A percentile compares a stretch with the other conserved stretches of the same genome.
phyloP scores from a whole-genome alignment of 768 basidiomycete species.

The Punctularia strigosozonata region DNA sequence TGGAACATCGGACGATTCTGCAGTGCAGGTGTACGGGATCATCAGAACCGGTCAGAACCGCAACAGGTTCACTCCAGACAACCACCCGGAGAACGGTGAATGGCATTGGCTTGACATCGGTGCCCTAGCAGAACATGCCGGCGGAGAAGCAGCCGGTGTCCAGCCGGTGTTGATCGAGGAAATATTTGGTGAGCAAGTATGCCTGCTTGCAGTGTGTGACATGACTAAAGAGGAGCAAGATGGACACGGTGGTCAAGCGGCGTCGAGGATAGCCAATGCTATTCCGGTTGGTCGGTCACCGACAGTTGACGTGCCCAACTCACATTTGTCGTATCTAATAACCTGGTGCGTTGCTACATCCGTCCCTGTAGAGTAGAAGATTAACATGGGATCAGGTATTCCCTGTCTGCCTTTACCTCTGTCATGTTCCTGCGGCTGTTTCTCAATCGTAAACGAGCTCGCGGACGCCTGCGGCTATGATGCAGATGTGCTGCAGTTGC shows the following conservation, averaged over 20 bases:
- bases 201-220: background rate
- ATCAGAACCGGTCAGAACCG: slow-evolving; percentile 64
- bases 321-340: slow-evolving; percentile 88
- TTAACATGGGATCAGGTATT: slow-evolving; percentile 49
- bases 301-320: slow-evolving; percentile 81
- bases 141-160: slow-evolving; percentile 57
- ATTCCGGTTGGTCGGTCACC: slow-evolving; percentile 78
- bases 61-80: slow-evolving; percentile 82
- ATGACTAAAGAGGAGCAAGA: slow-evolving; percentile 47
- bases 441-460: slow-evolving; percentile 39
- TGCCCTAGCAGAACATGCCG: slow-evolving; percentile 67
- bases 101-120: slow-evolving; percentile 92
- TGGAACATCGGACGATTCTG: slow-evolving; percentile 26
- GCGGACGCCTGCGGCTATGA: slow-evolving; percentile 45
- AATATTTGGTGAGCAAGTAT: slow-evolving; percentile 60
- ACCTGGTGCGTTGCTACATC: slow-evolving; percentile 58
- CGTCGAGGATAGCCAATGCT: slow-evolving; percentile 48
- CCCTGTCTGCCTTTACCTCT: slow-evolving; percentile 74
- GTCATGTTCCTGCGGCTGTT: slow-evolving; percentile 71
- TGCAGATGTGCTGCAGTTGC: slow-evolving; percentile 1
- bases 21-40: slow-evolving; percentile 78
- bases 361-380: background rate
- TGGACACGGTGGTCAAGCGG: slow-evolving; percentile 71
- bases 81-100: slow-evolving; percentile 61
- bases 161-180: slow-evolving; percentile 88